Base-by-base conservation (phyloP, 495 filamentous ascomycete species). In the Penicillium daleae region DNA sequence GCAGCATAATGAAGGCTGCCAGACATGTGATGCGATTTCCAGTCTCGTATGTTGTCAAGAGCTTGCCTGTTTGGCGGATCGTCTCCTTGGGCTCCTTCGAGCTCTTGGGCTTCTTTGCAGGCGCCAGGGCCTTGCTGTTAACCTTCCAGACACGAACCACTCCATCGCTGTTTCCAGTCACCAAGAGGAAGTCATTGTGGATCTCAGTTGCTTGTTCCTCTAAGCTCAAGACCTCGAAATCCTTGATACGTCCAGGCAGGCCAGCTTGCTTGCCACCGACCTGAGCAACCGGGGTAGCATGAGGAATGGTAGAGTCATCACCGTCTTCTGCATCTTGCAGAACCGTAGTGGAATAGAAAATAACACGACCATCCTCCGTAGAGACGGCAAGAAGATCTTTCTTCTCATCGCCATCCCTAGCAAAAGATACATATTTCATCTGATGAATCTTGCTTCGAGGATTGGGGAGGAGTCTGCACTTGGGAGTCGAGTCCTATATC, bases 1-100 rank as follows among this genome's bases (percentile, higher is more conserved):
- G 68, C 60, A 80, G 55, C 93, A 98, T 96, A 60, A 91, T 78
- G 73, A 97, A 98, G 46, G 90, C 88, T 60, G 82, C 86, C 64
- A 99, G 59, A 73, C 95, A 99, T 12, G 93, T 99, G 61, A 99
- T 93, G 51, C 95, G 83, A 71, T 93, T 90, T 33, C 88, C 87
- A 8, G 93, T 97, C 71, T 92, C 89, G 64, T 93, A 93, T 56
- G 86, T 88, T 13, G 86, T 92, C 48, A 97, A 68, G 39, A 97
- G 75, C 61, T 78, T 83, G 33, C 93, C 94, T 24, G 92, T 76
- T 64, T 90, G 87, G 62, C 56, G 71, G 50, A 21, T 57, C n/a
- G 58, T 54, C 53, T 82, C 80, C 21, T 89, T 82, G 2, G 67
- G 62, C 12, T 71, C 65, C 15, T 31, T 61, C 29, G 64, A 53